Conservation (phyloP, 2,329 filamentous ascomycete genomes). For the Penicillium paneum region DNA sequence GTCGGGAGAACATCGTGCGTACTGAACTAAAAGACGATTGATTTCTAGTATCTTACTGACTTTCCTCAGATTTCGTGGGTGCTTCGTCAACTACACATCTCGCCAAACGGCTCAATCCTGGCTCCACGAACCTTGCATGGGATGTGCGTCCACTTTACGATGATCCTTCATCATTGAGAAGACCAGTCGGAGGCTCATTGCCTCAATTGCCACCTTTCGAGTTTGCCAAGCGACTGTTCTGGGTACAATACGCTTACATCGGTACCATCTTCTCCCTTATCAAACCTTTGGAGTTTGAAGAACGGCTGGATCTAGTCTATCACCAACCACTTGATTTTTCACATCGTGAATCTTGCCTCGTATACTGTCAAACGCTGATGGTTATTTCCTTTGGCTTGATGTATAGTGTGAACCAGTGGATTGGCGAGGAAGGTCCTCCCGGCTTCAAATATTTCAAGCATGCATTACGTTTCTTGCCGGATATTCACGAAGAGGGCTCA, state of each 20-base stretch:
- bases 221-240: constrained; percentile 51
- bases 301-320: constrained; percentile 47
- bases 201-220: constrained; percentile 50
- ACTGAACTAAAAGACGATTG: background rate
- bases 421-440: constrained; percentile 51
- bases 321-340: constrained; percentile 41
- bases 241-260: constrained; percentile 55
- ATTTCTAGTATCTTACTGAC: background rate
- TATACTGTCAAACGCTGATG: constrained; percentile 52
- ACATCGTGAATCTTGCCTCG: constrained; percentile 49
- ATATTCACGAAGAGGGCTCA: constrained; percentile 55
- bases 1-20: constrained; percentile 37
- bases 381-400: constrained; percentile 56
- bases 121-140: constrained; percentile 35
- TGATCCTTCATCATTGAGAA: constrained; percentile 32
- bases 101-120: constrained; percentile 35
- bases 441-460: constrained; percentile 56
- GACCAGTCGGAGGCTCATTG: constrained; percentile 25
- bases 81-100: constrained; percentile 36
- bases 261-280: constrained; percentile 57
- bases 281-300: constrained; percentile 48
- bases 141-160: constrained; percentile 37
- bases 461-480: constrained; percentile 52
- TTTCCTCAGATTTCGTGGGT: constrained; percentile 31
- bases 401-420: constrained; percentile 58